Conservation (phyloP, 345 rosid species). For the Citrus glauca region DNA sequence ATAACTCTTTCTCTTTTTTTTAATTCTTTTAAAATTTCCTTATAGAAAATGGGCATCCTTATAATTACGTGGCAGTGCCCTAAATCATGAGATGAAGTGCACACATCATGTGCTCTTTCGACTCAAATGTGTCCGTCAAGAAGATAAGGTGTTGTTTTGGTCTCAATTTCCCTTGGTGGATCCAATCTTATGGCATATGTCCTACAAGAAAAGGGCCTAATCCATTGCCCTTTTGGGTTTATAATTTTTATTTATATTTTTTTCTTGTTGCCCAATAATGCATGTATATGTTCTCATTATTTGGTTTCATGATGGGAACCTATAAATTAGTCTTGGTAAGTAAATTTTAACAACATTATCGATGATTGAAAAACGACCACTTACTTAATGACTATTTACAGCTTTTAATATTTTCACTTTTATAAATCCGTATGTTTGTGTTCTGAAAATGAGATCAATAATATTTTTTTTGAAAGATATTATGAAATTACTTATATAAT, state of each 20-base stretch:
- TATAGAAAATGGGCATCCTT: not conserved
- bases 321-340: not conserved
- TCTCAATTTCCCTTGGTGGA: too few species aligned
- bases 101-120: constrained; percentile 4
- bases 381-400: not conserved
- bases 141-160: not conserved
- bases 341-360: not conserved
- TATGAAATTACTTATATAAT: not conserved
- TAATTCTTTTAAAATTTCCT: not conserved
- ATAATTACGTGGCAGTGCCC: not conserved
- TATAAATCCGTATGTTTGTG: not conserved
- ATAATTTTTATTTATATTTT: too few species aligned
- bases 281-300: not conserved
- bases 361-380: constrained; percentile 3
- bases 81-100: constrained; percentile 5
- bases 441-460: not conserved
- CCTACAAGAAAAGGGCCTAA: too few species aligned
- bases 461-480: not conserved
- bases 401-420: not conserved
- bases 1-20: not conserved
- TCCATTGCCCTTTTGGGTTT: too few species aligned
- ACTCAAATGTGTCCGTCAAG: not conserved
- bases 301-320: not conserved
- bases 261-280: too few species aligned
- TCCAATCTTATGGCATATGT: too few species aligned